Conservation (phyloP, 2,329 filamentous ascomycete genomes). For the Elsinoe necatrix region DNA sequence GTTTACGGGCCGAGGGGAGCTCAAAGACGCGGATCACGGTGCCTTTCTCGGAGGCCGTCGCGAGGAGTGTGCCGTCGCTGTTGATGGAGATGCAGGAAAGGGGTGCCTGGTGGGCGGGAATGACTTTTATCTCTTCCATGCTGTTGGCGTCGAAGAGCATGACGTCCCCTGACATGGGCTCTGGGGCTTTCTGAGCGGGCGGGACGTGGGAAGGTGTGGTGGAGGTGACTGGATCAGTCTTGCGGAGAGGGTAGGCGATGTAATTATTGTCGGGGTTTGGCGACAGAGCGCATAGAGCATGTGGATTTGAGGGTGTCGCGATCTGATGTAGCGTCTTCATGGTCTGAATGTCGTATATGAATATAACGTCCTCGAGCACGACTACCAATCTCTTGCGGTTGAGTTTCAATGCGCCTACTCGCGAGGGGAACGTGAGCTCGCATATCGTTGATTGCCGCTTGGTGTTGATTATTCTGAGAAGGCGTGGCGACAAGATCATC, state of each 20-base stretch:
- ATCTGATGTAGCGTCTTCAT: slow-evolving; percentile 94
- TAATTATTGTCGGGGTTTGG: slow-evolving; percentile 94
- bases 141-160: slow-evolving; percentile 85
- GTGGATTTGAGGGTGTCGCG: slow-evolving; percentile 85
- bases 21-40: slow-evolving; percentile 96
- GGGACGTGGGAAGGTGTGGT: slow-evolving; percentile 61
- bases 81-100: slow-evolving; percentile 87
- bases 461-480: slow-evolving; percentile 93
- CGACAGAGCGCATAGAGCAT: slow-evolving; percentile 83
- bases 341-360: slow-evolving; percentile 97
- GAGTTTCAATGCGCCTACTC: slow-evolving; percentile 83
- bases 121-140: slow-evolving; percentile 86
- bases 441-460: slow-evolving; percentile 87
- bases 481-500: slow-evolving; percentile 80
- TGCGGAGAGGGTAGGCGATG: slow-evolving; percentile 83
- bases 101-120: slow-evolving; percentile 88
- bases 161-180: slow-evolving; percentile 80
- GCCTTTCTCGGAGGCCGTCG: slow-evolving; percentile 93
- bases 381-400: slow-evolving; percentile 93
- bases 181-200: slow-evolving; percentile 60
- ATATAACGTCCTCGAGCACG: slow-evolving; percentile 90
- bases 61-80: slow-evolving; percentile 80
- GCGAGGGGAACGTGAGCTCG: slow-evolving; percentile 97
- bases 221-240: slow-evolving; percentile 42
- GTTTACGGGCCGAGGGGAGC: slow-evolving; percentile 79